Evolutionary conservation across 768 basidiomycete genomes (phyloP).

Genomic region (Gymnopilus junonius): DNA sequence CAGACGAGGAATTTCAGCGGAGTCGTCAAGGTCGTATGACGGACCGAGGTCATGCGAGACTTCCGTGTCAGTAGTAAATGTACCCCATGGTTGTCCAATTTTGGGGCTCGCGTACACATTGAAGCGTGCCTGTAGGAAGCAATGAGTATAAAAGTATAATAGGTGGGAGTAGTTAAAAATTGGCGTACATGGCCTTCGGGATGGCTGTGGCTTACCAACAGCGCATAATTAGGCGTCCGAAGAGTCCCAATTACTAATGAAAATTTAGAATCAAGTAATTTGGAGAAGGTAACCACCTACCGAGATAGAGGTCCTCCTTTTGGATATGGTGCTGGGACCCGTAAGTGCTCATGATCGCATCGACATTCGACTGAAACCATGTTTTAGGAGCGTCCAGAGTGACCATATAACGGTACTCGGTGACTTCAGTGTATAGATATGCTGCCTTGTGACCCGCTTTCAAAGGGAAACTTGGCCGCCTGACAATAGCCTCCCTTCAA

Average conservation of each 20-base stretch:
- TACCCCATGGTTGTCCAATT: conserved; percentile 72
- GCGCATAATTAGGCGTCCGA: conserved; percentile 70
- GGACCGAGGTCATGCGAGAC: conserved; percentile 43
- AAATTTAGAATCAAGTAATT: not conserved
- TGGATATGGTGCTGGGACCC: conserved; percentile 49
- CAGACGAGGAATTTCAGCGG: conserved; percentile 33
- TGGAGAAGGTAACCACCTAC: conserved; percentile 27
- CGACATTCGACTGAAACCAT: conserved; percentile 77
- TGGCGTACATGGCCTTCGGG: conserved; percentile 40
- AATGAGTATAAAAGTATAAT: not conserved
- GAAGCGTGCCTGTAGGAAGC: conserved; percentile 57
- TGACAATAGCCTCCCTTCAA: conserved; percentile 43
- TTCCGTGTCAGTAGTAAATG: conserved; percentile 63
- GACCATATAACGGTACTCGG: conserved; percentile 70
- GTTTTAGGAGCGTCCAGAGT: conserved; percentile 63
- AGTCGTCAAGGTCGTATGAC: conserved; percentile 44
- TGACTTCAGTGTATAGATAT: conserved; percentile 70
- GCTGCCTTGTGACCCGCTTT: conserved; percentile 69
- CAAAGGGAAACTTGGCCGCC: conserved; percentile 64
- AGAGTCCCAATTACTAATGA: conserved; percentile 69
- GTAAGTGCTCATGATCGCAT: conserved; percentile 63
- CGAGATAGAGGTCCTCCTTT: conserved; percentile 64
- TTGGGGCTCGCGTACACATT: conserved; percentile 62
- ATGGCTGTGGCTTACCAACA: conserved; percentile 77
- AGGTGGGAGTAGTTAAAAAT: conserved; percentile 12